A percentile compares a stretch with the other conserved stretches of the same genome.
These are phyloP conservation scores for Rhypophila decipiens DNA, from an alignment of 495 filamentous ascomycete genomes.

Conservation along the genomic window DNA sequence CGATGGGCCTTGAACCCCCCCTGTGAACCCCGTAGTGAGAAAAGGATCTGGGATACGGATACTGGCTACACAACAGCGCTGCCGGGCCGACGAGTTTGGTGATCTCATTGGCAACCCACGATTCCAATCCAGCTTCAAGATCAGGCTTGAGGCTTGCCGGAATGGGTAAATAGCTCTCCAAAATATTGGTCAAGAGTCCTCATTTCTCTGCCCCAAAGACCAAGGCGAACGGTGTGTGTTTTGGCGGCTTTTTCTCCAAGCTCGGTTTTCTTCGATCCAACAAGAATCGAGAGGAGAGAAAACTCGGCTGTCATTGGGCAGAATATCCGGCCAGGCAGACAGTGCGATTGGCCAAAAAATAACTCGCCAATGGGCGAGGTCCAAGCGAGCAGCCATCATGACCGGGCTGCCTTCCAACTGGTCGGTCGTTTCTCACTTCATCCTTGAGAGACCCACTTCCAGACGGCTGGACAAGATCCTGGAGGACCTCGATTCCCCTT, in stretches of 20 bases:
- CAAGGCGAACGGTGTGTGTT: too few relatives aligned
- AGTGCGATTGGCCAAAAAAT: slow-evolving; percentile 37
- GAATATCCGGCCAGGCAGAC: slow-evolving; percentile 31
- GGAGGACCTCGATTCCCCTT: slow-evolving; percentile 11
- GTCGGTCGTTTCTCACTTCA: slow-evolving; percentile 7
- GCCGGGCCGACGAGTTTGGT: neutral
- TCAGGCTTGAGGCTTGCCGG: too few relatives aligned
- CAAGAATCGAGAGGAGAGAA: slow-evolving; percentile 16
- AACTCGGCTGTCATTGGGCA: slow-evolving; percentile 29
- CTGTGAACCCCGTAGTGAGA: neutral
- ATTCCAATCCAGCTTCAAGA: neutral
- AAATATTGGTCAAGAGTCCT: too few relatives aligned
- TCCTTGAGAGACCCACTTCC: slow-evolving; percentile 10
- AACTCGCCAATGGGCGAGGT: slow-evolving; percentile 17
- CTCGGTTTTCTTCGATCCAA: too few relatives aligned
- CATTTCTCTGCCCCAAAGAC: neutral
- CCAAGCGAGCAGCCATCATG: slow-evolving; percentile 18
- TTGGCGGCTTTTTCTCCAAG: too few relatives aligned
- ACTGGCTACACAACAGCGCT: neutral
- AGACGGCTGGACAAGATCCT: slow-evolving; percentile 12
- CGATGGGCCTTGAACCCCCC: neutral
- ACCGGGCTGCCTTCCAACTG: slow-evolving; percentile 25
- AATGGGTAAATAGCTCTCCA: too few relatives aligned
- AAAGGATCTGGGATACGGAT: neutral
- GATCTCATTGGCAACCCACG: too few relatives aligned